phyloP scores from a whole-genome alignment of 1,284 basidiomycete genomes.

The Fomes fomentarius region DNA sequence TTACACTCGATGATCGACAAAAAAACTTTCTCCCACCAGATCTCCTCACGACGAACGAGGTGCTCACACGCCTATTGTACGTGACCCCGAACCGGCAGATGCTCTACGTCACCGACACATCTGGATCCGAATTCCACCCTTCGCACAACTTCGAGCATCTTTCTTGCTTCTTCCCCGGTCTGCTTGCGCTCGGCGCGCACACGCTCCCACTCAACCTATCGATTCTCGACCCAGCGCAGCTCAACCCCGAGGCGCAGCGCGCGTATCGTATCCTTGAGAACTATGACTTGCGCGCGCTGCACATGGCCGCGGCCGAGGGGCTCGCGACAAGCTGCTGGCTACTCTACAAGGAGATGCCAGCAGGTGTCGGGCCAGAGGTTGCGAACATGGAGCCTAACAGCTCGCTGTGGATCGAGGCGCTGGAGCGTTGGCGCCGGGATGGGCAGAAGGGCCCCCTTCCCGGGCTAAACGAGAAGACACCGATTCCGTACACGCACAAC shows the following conservation, averaged over 20 bases:
- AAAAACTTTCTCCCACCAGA: conserved; percentile 43
- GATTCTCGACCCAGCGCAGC: conserved; percentile 45
- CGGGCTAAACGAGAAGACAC: conserved; percentile 49
- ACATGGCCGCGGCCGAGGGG: conserved; percentile 68
- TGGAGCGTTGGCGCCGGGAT: conserved; percentile 51
- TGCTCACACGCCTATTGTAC: conserved; percentile 68
- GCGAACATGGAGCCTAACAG: conserved; percentile 41
- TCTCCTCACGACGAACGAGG: conserved; percentile 59
- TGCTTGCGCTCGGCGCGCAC: conserved; percentile 74
- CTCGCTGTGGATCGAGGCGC: conserved; percentile 52
- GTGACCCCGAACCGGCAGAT: conserved; percentile 65
- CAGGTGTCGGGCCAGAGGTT: conserved; percentile 65
- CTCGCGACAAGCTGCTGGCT: conserved; percentile 70
- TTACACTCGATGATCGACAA: neutral
- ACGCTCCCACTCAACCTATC: conserved; percentile 61
- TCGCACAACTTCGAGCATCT: conserved; percentile 72
- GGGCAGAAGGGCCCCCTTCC: conserved; percentile 51
- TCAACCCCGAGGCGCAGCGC: conserved; percentile 32
- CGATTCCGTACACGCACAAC: conserved; percentile 24
- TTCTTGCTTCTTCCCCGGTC: conserved; percentile 77
- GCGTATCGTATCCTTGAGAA: conserved; percentile 26
- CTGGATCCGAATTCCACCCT: conserved; percentile 44
- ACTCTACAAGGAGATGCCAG: conserved; percentile 62
- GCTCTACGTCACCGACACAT: conserved; percentile 49
- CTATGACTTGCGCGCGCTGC: conserved; percentile 53